Conservation (phyloP, 2,329 filamentous ascomycete genomes). For the Aaosphaeria pasadenensis region DNA sequence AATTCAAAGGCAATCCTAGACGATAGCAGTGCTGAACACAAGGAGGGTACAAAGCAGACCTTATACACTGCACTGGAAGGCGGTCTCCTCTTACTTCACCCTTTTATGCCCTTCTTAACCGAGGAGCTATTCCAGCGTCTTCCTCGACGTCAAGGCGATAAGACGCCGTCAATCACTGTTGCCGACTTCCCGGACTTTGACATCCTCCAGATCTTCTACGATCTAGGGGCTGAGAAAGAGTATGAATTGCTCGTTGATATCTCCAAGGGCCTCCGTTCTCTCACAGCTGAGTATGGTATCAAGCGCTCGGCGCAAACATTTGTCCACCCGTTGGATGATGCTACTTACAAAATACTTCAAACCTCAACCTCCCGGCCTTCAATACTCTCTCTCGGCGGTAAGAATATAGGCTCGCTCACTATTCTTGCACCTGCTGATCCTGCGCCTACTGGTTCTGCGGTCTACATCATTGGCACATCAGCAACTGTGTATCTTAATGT, state of each 20-base stretch:
- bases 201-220: not conserved
- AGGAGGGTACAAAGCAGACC: slow-evolving; percentile 72
- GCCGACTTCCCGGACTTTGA: slow-evolving; percentile 68
- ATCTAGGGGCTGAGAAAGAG: too few species aligned
- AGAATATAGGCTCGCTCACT: slow-evolving; percentile 64
- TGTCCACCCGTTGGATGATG: slow-evolving; percentile 67
- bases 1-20: slow-evolving; percentile 81
- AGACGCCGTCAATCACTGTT: slow-evolving; percentile 68
- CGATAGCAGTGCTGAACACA: slow-evolving; percentile 70
- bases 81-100: slow-evolving; percentile 56
- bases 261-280: slow-evolving; percentile 67
- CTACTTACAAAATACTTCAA: slow-evolving; percentile 56
- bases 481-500: slow-evolving; percentile 79
- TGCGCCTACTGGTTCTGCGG: slow-evolving; percentile 71
- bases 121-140: slow-evolving; percentile 65
- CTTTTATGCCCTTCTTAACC: slow-evolving; percentile 42
- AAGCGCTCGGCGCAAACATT: slow-evolving; percentile 59
- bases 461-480: slow-evolving; percentile 72
- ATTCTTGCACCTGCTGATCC: slow-evolving; percentile 58
- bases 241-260: slow-evolving; percentile 73
- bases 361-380: slow-evolving; percentile 65
- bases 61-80: slow-evolving; percentile 77
- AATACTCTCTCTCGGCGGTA: slow-evolving; percentile 76
- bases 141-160: slow-evolving; percentile 66
- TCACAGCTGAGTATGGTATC: slow-evolving; percentile 71